Evolutionary conservation across 2,329 filamentous ascomycete genomes (phyloP).

Genomic region (Monilinia fructigena): DNA sequence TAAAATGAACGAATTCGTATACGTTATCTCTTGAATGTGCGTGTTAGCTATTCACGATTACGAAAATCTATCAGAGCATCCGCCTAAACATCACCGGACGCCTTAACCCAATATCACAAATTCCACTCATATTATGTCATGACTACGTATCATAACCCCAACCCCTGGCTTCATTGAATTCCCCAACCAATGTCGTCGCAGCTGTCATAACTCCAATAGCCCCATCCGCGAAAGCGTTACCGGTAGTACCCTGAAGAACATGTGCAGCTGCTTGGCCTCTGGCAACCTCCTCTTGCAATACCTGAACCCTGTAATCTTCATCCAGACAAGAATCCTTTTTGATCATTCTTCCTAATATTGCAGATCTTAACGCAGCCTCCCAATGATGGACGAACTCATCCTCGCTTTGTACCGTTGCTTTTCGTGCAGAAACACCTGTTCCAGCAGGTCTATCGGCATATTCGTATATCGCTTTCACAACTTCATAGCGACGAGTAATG

Average conservation of each 20-base stretch:
- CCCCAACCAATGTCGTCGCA: slow-evolving; percentile 40
- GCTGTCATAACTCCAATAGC: slow-evolving; percentile 47
- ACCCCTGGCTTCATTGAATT: slow-evolving; percentile 29
- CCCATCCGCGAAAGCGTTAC: slow-evolving; percentile 44
- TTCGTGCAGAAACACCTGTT: slow-evolving; percentile 21
- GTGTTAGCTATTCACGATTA: not conserved
- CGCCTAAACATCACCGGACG: not conserved
- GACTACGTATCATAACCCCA: slow-evolving; percentile 35
- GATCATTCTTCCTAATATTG: slow-evolving; percentile 53
- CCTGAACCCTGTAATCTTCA: slow-evolving; percentile 53
- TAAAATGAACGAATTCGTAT: too few species aligned
- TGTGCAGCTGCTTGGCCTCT: slow-evolving; percentile 25
- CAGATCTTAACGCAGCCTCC: slow-evolving; percentile 57
- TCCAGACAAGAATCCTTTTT: slow-evolving; percentile 53
- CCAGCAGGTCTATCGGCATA: slow-evolving; percentile 30
- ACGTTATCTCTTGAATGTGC: not conserved
- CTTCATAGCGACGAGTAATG: slow-evolving; percentile 64
- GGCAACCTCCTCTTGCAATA: slow-evolving; percentile 41
- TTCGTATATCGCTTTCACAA: slow-evolving; percentile 55
- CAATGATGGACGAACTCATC: slow-evolving; percentile 62
- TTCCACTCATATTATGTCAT: not conserved
- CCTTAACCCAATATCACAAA: not conserved
- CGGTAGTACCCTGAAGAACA: slow-evolving; percentile 36
- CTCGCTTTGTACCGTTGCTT: slow-evolving; percentile 43
- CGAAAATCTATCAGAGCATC: not conserved